Base-by-base conservation (phyloP, 2,329 filamentous ascomycete species). In the Fusarium sp. region DNA sequence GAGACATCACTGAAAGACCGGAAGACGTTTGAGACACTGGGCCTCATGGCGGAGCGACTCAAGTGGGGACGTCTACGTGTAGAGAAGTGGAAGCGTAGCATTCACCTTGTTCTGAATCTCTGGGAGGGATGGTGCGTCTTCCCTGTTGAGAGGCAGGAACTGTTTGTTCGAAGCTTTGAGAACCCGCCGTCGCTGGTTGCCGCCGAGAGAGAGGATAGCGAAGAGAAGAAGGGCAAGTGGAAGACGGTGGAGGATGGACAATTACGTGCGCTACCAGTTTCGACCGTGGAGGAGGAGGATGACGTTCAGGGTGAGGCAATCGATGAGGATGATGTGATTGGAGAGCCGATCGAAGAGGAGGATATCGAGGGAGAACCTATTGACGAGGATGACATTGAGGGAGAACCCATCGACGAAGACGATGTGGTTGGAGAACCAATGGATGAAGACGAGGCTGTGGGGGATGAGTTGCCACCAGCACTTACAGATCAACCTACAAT, bases 1-100 rank as follows among this genome's bases (percentile, higher is more conserved):
- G 94, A 97, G 79, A 85, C 86, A 1, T 89, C 92, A 2, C 85
- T 98, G 29, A 89, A 89, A 35, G 83, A 88, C 13, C 88, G 90
- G 62, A 88, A 89, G 63, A 89, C 91, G 1, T 97, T 97, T 76
- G 92, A 93, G 76, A 86, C 88, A 47, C 86, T 98, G 6, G 94
- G 94, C 2, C 84, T 88, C 61, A 87, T 97, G 66, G 90, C 94
- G 12, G 91, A 92, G 75, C 90, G 89, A 59, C 83, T 93, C 27
- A 86, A 87, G 47, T 97, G 94, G 94, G 95, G 95, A 14, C 89
- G 93, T 2, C 83, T 97, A 69, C 91, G 93, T 25, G 91, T 91
- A 7, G 93, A 96, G 70, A 95, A 95, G 81, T 96, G 93, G 92
- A 93, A 93, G 80, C 88, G 93, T 54, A 94, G 92, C 75, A 86